A percentile compares a stretch with the other conserved stretches of the same genome.
These are phyloP conservation scores for Aspergillus intermedius DNA, from an alignment of 2,329 filamentous ascomycete species.

Conservation along the genomic window DNA sequence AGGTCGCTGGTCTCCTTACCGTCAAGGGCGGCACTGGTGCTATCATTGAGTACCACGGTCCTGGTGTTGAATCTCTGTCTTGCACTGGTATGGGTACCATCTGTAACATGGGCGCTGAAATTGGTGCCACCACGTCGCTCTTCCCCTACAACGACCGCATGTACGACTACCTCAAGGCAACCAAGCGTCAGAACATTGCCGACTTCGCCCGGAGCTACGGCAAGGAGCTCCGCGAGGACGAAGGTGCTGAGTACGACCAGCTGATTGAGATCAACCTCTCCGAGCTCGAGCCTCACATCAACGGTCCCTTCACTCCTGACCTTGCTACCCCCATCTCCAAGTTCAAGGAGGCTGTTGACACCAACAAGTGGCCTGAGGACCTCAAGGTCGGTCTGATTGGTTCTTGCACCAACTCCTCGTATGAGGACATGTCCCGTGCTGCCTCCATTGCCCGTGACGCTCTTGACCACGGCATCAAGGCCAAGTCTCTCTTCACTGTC, in stretches of 20 bases:
- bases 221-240: slow-evolving; percentile 76
- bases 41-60: slow-evolving; percentile 56
- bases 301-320: slow-evolving; percentile 98
- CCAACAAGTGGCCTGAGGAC: slow-evolving; percentile 93
- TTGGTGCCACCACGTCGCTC: slow-evolving; percentile 73
- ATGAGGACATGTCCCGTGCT: slow-evolving; percentile 87
- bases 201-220: slow-evolving; percentile 83
- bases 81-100: slow-evolving; percentile 86
- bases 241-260: slow-evolving; percentile 92
- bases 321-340: slow-evolving; percentile 96
- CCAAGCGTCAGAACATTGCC: slow-evolving; percentile 83
- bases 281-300: slow-evolving; percentile 95
- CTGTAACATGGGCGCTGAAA: slow-evolving; percentile 61
- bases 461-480: slow-evolving; percentile 84
- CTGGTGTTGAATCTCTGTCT: slow-evolving; percentile 67
- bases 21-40: slow-evolving; percentile 96
- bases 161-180: slow-evolving; percentile 90
- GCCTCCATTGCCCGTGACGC: slow-evolving; percentile 89
- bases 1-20: slow-evolving; percentile 92
- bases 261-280: slow-evolving; percentile 92
- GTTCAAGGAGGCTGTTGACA: slow-evolving; percentile 89
- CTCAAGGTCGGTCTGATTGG: slow-evolving; percentile 96
- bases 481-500: slow-evolving; percentile 88
- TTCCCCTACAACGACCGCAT: slow-evolving; percentile 98
- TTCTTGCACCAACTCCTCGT: slow-evolving; percentile 91